phyloP scores from a whole-genome alignment of 345 rosid species.

The Gossypium arboreum region DNA sequence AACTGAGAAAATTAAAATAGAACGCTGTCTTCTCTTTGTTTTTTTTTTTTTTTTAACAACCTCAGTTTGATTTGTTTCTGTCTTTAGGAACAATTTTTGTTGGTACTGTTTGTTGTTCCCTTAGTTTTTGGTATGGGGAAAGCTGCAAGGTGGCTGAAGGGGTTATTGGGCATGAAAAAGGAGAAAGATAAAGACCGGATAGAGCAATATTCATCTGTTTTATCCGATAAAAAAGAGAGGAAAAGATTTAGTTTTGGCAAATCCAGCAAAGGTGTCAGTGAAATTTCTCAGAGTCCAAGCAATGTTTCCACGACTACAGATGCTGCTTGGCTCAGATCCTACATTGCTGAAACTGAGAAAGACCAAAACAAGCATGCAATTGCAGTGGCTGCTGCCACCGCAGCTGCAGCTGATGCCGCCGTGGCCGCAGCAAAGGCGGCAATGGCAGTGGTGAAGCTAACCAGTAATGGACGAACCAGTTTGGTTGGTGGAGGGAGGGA shows the following conservation, averaged over 20 bases:
- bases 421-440: slow-evolving; percentile 57
- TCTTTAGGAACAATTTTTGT: background rate
- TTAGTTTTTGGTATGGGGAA: slow-evolving; percentile 48
- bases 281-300: slow-evolving; percentile 18
- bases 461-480: slow-evolving; percentile 36
- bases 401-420: slow-evolving; percentile 50
- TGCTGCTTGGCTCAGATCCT: slow-evolving; percentile 36
- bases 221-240: slow-evolving; percentile 36
- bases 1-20: slow-evolving; percentile 6
- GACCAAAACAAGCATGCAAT: slow-evolving; percentile 55
- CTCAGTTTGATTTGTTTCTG: slow-evolving; percentile 9
- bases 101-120: background rate
- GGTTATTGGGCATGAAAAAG: slow-evolving; percentile 58
- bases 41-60: background rate
- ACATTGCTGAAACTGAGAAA: slow-evolving; percentile 37
- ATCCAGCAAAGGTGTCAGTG: slow-evolving; percentile 24
- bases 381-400: slow-evolving; percentile 49
- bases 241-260: slow-evolving; percentile 50
- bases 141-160: slow-evolving; percentile 69
- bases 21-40: background rate
- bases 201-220: slow-evolving; percentile 20
- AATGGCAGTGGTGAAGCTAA: slow-evolving; percentile 43
- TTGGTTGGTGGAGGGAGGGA: slow-evolving; percentile 31
- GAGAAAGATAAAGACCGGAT: slow-evolving; percentile 14
- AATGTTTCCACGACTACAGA: slow-evolving; percentile 21